Percentiles rank a stretch among this genome's conserved stretches.
phyloP scores from a whole-genome alignment of 1,284 basidiomycete species.

The Neonothopanus nambi region DNA sequence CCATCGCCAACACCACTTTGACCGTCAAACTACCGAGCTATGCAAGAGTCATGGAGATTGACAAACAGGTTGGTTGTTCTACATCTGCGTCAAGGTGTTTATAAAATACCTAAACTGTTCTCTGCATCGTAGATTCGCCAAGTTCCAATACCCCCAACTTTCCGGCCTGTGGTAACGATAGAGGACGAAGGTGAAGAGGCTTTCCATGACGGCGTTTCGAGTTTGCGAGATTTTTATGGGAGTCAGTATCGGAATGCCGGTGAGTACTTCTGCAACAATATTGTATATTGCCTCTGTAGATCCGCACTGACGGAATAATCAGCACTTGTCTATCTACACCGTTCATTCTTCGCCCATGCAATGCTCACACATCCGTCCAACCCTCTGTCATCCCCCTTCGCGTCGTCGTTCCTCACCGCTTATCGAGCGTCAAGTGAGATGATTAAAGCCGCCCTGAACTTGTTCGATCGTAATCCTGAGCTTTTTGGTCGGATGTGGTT shows the following conservation, averaged over 20 bases:
- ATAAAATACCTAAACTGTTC: too few relatives aligned
- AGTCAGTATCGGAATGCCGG: too few relatives aligned
- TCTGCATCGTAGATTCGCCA: background rate
- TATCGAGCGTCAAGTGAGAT: constrained; percentile 45
- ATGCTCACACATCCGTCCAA: constrained; percentile 45
- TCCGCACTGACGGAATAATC: constrained; percentile 35
- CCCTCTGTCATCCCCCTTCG: constrained; percentile 44
- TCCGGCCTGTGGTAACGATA: constrained; percentile 38
- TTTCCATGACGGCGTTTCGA: constrained; percentile 35
- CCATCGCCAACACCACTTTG: constrained; percentile 43
- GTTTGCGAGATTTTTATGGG: too few relatives aligned
- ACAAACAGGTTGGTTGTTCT: constrained; percentile 18
- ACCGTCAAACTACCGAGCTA: constrained; percentile 43
- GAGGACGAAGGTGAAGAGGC: constrained; percentile 37
- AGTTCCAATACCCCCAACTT: constrained; percentile 36
- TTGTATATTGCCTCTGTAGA: constrained; percentile 15
- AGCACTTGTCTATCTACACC: constrained; percentile 50
- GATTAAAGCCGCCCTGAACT: constrained; percentile 43
- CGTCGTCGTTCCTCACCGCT: constrained; percentile 46
- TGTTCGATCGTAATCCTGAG: constrained; percentile 41
- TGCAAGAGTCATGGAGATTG: constrained; percentile 42
- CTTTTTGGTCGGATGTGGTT: constrained; percentile 48
- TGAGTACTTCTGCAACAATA: too few relatives aligned
- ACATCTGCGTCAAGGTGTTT: too few relatives aligned
- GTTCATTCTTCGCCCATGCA: constrained; percentile 48